phyloP scores from a whole-genome alignment of 2,329 filamentous ascomycete species.

The Colletotrichum incanum region DNA sequence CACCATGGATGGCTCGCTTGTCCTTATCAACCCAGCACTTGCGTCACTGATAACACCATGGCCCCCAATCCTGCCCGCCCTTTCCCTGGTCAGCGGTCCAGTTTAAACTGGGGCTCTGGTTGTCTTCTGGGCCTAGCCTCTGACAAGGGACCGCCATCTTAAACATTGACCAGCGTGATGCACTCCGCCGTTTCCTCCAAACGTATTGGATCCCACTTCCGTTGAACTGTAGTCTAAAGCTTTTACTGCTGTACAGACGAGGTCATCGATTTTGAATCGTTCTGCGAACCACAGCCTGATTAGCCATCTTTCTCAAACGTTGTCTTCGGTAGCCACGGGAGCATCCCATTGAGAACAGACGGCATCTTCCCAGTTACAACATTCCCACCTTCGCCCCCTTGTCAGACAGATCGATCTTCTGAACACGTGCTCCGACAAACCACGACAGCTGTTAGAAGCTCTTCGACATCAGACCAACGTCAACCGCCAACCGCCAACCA shows the following conservation, averaged over 20 bases:
- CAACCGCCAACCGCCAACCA: conserved; percentile 12
- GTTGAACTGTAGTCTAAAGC: conserved; percentile 1
- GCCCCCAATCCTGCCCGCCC: conserved; percentile 30
- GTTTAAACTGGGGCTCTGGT: conserved; percentile 37
- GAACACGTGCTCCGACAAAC: conserved; percentile 41
- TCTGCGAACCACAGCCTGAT: background rate
- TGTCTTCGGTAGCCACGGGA: conserved; percentile 1
- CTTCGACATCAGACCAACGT: conserved; percentile 37
- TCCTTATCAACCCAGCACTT: conserved; percentile 39
- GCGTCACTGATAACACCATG: conserved; percentile 44
- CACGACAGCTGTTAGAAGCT: conserved; percentile 32
- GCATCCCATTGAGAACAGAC: conserved; percentile 26
- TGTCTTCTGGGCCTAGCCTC: conserved; percentile 36
- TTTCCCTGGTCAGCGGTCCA: conserved; percentile 40
- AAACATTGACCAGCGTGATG: conserved; percentile 42
- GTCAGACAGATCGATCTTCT: conserved; percentile 25
- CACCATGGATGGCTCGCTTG: conserved; percentile 10
- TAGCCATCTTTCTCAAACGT: background rate
- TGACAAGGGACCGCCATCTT: conserved; percentile 39
- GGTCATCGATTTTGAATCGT: conserved; percentile 17
- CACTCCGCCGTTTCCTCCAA: conserved; percentile 28
- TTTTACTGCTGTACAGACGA: conserved; percentile 7
- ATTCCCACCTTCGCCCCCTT: conserved; percentile 18
- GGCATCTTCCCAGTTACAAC: conserved; percentile 12
- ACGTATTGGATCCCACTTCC: conserved; percentile 8